phyloP scores from a whole-genome alignment of 2,329 filamentous ascomycete genomes.

The Fusarium decemcellulare region DNA sequence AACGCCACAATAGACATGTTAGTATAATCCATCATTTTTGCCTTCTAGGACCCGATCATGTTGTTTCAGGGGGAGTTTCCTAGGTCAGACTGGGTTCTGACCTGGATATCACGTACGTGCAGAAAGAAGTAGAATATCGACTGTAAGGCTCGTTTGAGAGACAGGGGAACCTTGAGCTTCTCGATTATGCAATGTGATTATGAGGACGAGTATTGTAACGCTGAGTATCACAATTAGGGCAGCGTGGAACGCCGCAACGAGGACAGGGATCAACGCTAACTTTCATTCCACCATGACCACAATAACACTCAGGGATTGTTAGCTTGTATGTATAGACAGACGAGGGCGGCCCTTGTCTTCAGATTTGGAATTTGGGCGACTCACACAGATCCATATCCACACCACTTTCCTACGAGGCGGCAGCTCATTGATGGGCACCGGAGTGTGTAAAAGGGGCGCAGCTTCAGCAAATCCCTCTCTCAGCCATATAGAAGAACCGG shows the following conservation, averaged over 20 bases:
- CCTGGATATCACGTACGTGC: no score
- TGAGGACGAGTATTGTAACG: conserved; percentile 9
- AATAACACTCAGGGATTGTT: conserved; percentile 26
- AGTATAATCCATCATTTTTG: no score
- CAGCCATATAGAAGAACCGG: not conserved
- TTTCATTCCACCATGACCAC: conserved; percentile 32
- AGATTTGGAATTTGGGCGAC: not conserved
- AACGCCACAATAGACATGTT: no score
- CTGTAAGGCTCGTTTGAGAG: no score
- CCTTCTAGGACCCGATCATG: no score
- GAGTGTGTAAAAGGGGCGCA: not conserved
- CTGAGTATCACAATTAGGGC: conserved; percentile 27
- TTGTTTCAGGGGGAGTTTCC: no score
- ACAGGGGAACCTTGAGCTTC: no score
- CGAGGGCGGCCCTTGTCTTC: not conserved
- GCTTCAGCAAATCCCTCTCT: not conserved
- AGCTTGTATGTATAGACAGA: conserved; percentile 6
- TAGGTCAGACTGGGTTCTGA: no score
- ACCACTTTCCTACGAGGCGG: not conserved
- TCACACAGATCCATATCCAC: conserved; percentile 13
- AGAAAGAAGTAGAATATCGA: no score
- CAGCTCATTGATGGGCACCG: not conserved
- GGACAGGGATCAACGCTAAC: conserved; percentile 31
- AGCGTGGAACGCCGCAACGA: conserved; percentile 21
- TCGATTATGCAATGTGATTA: not conserved